Base-by-base conservation (phyloP, 2,329 filamentous ascomycete species). In the Aspergillus ruber region DNA sequence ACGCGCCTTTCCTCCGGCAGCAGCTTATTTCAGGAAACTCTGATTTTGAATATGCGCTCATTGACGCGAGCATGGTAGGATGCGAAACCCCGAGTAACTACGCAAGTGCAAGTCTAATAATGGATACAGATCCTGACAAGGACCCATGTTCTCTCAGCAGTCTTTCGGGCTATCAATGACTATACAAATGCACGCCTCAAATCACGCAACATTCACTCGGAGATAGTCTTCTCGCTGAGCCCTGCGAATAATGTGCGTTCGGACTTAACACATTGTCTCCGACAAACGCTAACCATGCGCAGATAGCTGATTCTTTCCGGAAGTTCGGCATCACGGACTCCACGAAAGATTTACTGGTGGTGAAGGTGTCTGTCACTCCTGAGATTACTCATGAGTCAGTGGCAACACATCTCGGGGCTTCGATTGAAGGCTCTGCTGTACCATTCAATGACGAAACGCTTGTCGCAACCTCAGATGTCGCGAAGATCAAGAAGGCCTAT, bases 301-400 rank as follows among this genome's bases (percentile, higher is more conserved):
- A 94, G 89, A 97, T 98, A 61, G 81, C 89, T 44, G 90, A 96
- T 58, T 85, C 90, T 0, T 97, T 97, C 69, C 85, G 88, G 27
- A 84, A 85, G 46, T 95, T 93, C 62, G 93, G 93, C 42, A 83
- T 97, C 49, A 75, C 80, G 0, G 81, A 88, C 10, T 72, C 75
- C 9, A 93, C 86, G 2, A 83, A 77, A 40, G 70, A 84, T 56
- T 69, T 98, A n/a, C 72, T 96, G 2, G 83, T 88, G 6, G 76
- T 96, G 60, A 97, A 96, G 65, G 76, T 97, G 20, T 78, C 83
- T 8, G 74, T 77, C 13, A 73, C 74, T 0, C 68, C 73, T 42
- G 64, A 69, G 29, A 67, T 73, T 42, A 71, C 74, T 5, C 63
- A 71, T 42, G 67, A 74, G n/a, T 70, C 71, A 3, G 69, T 80